Evolutionary conservation across 768 basidiomycete genomes (phyloP), one percentile per base, ranked within the genome.

Genomic region (Fomitopsis pulvina): DNA sequence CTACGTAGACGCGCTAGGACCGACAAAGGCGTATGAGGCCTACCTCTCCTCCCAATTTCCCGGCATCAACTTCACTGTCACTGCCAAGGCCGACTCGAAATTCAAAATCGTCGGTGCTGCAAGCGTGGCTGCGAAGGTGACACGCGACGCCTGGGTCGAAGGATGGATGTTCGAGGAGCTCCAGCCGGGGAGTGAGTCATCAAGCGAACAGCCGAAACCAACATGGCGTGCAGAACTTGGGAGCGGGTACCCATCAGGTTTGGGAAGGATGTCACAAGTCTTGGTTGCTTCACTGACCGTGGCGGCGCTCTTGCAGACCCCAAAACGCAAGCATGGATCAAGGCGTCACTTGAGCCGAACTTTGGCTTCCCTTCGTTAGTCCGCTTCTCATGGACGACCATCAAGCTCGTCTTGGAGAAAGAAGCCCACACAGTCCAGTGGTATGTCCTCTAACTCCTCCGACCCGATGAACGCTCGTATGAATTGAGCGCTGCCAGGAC

Each of bases 101-200:
- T 99, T 81, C 76, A 96, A 93, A 61, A 94, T 99, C 52, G 96
- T 99, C 52, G 87, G 92, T 20, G 96, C 96, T 5, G 96, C 95
- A 1, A 92, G 90, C 63, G 91, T 98, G n/a, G 92, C 92, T 2
- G 96, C 96, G 2, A 99, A 99, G 68, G 93, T 95, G 24, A 97
- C 94, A 0, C 75, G 95, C 49, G 95, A 98, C 60, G 81, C 85
- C 6, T 92, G 92, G 66, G 73, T 97, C 18, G 85, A 94, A 52
- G 75, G 76, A 2, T 98, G 95, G 95, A 61, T 73, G 9, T 94
- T 84, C 55, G 81, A 88, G 64, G 89, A 91, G 60, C 38, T 30
- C 16, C 41, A 40, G 8, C 42, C 26, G 21, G 45, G 45, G 11
- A 32, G 10, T 11, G 47, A 48, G 24, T 22, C 5, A 16, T 18